Conservation (phyloP, 768 basidiomycete species). For the Tulasnella sp. region DNA sequence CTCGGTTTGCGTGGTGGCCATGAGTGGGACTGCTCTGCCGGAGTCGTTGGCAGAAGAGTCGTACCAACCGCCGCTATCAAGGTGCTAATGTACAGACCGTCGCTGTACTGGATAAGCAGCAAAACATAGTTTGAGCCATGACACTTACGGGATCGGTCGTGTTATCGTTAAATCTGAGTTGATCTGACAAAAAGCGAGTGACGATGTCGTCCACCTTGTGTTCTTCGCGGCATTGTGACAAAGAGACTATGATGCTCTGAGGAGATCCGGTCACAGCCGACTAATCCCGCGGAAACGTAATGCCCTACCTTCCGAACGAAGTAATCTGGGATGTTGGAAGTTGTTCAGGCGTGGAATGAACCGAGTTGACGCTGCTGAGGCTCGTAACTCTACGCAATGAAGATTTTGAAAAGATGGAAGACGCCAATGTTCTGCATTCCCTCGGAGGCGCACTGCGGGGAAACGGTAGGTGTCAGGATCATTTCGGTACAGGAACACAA, state of each 20-base stretch:
- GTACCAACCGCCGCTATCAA: conserved; percentile 74
- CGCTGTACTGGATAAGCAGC: conserved; percentile 56
- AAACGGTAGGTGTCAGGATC: conserved; percentile 12
- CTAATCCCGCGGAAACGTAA: background rate
- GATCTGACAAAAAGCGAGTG: conserved; percentile 79
- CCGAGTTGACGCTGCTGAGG: conserved; percentile 66
- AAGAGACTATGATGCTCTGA: conserved; percentile 67
- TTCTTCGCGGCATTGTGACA: conserved; percentile 78
- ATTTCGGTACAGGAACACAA: background rate
- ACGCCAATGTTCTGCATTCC: conserved; percentile 79
- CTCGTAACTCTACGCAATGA: conserved; percentile 81
- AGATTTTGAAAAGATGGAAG: conserved; percentile 93
- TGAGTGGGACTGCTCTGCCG: conserved; percentile 73
- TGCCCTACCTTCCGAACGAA: conserved; percentile 85
- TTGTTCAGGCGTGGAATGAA: conserved; percentile 95
- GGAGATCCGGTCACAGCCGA: background rate
- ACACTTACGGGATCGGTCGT: conserved; percentile 75
- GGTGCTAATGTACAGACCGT: conserved; percentile 81
- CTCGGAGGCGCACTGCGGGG: conserved; percentile 64
- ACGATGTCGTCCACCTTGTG: conserved; percentile 71
- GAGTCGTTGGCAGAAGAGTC: conserved; percentile 60
- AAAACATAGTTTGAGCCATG: background rate
- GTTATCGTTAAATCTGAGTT: conserved; percentile 92
- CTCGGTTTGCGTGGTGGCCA: conserved; percentile 56
- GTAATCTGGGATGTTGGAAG: conserved; percentile 83